Evolutionary conservation across 805 yeast genomes (phyloP).

Genomic region (Candida taoyuanica): DNA sequence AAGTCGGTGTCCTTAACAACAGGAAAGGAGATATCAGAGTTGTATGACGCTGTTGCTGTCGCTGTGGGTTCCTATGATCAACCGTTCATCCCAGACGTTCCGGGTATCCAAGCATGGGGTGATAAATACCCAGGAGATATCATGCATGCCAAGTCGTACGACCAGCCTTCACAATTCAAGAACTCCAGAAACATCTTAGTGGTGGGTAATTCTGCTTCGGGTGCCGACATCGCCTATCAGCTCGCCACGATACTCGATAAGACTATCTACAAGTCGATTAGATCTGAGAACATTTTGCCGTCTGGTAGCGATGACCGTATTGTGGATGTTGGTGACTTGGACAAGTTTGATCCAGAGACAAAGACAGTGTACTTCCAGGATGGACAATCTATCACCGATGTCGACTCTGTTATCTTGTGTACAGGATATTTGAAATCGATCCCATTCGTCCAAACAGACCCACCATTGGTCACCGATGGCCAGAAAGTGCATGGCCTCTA

Average conservation of each 20-base stretch:
- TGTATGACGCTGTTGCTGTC: conserved; percentile 56
- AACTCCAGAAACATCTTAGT: conserved; percentile 45
- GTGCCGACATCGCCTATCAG: conserved; percentile 67
- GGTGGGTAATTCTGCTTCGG: conserved; percentile 78
- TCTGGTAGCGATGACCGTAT: conserved; percentile 40
- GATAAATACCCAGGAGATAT: conserved; percentile 41
- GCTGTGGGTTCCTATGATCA: conserved; percentile 63
- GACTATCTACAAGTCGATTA: conserved; percentile 43
- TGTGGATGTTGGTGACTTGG: conserved; percentile 40
- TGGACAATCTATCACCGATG: conserved; percentile 40
- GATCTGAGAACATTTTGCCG: conserved; percentile 41
- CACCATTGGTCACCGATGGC: conserved; percentile 40
- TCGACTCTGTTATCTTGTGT: conserved; percentile 61
- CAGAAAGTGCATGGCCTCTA: conserved; percentile 47
- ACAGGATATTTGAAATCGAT: conserved; percentile 69
- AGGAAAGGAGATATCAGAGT: conserved; percentile 23
- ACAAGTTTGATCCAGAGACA: conserved; percentile 33
- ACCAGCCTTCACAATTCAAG: conserved; percentile 39
- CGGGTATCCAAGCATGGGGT: conserved; percentile 49
- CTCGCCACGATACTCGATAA: conserved; percentile 40
- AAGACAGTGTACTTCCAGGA: conserved; percentile 42
- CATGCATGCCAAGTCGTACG: conserved; percentile 54
- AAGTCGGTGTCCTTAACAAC: conserved; percentile 30
- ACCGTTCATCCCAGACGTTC: conserved; percentile 54
- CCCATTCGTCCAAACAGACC: conserved; percentile 48